Conservation (phyloP, 371 early-diverging fungal species). For the Mortierella sp. region DNA sequence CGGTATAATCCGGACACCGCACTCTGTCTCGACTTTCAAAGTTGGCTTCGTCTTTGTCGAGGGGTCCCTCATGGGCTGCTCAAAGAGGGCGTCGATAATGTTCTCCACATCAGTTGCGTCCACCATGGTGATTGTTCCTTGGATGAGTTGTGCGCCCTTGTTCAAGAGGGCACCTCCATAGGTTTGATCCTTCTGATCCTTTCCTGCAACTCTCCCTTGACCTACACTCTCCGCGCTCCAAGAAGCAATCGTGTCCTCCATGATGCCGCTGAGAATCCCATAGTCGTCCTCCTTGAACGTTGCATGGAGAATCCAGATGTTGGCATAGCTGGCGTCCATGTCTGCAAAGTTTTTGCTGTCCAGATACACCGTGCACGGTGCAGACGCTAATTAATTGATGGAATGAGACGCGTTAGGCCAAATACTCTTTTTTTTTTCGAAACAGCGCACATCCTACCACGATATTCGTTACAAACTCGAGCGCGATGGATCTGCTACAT, state of each 20-base stretch:
- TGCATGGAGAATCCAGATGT: constrained; percentile 68
- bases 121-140: constrained; percentile 48
- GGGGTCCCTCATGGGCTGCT: neutral
- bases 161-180: constrained; percentile 22
- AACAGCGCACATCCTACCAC: too few relatives aligned
- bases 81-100: constrained; percentile 47
- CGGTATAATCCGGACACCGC: constrained; percentile 38
- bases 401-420: too few relatives aligned
- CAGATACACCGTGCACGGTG: constrained; percentile 62
- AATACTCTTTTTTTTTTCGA: too few relatives aligned
- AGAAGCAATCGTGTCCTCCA: constrained; percentile 49
- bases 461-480: too few relatives aligned
- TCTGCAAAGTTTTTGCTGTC: constrained; percentile 59
- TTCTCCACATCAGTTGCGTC: constrained; percentile 51
- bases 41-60: neutral
- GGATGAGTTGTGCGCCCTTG: constrained; percentile 42
- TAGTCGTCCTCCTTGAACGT: constrained; percentile 39
- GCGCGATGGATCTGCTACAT: neutral
- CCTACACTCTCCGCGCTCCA: constrained; percentile 36
- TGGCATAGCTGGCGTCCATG: constrained; percentile 75
- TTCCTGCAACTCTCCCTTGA: neutral
- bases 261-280: constrained; percentile 45
- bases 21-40: neutral
- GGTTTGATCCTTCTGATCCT: constrained; percentile 6
- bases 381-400: too few relatives aligned